Percentiles rank a stretch among this genome's conserved stretches.
Conservation (phyloP, 768 basidiomycete species). For the Hydnomerulius pinastri region DNA sequence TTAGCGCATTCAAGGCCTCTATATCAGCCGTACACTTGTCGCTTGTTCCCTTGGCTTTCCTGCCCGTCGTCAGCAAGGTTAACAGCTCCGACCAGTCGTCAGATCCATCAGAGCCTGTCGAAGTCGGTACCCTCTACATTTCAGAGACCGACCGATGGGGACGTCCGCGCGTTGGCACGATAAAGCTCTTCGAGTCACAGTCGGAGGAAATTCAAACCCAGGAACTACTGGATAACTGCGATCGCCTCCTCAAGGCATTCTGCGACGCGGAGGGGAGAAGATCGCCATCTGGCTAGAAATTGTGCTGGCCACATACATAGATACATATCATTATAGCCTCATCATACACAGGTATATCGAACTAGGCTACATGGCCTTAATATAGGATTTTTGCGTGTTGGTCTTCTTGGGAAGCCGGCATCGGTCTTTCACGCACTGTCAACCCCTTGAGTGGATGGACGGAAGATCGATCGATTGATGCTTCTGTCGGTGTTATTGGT, state of each 20-base stretch:
- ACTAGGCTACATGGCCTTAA: constrained; percentile 4
- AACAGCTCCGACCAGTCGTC: constrained; percentile 3
- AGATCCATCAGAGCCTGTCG: constrained; percentile 15
- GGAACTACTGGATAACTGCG: constrained; percentile 55
- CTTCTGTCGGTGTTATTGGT: constrained; percentile 9
- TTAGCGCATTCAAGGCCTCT: constrained; percentile 63
- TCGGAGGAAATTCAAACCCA: constrained; percentile 48
- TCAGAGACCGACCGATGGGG: constrained; percentile 63
- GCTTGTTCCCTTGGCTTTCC: constrained; percentile 54
- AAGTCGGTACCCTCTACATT: constrained; percentile 44
- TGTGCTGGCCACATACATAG: background rate
- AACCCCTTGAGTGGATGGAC: no score
- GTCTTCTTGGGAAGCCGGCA: background rate
- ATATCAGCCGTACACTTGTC: constrained; percentile 66
- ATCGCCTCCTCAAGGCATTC: constrained; percentile 49
- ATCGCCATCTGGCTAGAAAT: constrained; percentile 16
- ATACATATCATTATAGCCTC: no score
- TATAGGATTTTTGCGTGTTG: background rate
- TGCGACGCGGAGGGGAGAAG: constrained; percentile 31
- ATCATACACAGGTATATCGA: no score
- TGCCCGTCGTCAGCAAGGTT: constrained; percentile 37
- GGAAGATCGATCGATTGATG: no score
- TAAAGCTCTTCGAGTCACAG: constrained; percentile 52
- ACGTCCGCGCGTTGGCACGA: constrained; percentile 48
- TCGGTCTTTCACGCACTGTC: no score